Base-by-base conservation (phyloP, 1,284 basidiomycete genomes). In the Dichomitus squalens region DNA sequence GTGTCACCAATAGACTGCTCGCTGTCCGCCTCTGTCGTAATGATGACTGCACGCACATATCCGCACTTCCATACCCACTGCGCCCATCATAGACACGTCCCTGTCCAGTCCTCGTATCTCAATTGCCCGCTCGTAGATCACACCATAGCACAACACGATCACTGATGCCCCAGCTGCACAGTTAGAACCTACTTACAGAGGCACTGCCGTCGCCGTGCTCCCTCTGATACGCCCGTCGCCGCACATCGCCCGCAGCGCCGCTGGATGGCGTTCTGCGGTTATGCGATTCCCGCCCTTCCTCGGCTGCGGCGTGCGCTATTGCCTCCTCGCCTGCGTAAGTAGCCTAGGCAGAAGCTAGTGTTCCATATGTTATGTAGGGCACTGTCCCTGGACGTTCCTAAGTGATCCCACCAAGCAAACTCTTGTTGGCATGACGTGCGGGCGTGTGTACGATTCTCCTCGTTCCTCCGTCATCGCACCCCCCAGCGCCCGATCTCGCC, bases 361-460 rank as follows among this genome's bases (percentile, higher is more conserved):
- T n/a, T n/a, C n/a, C n/a, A 55, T 35, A 12, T 41, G 11, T n/a
- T 50, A 51, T 53, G 47, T 49, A 49, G 31, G 20, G 49, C 27
- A 21, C 33, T 39, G 60, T 56, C 53, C 57, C 60, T 61, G 51
- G 41, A 16, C 43, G 33, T 23, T 34, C 53, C 25, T 14, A 21
- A 53, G 35, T 53, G 55, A 55, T 54, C 41, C 25, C 44, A 56
- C 38, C 27, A 12, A 56, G 23, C 53, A 18, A 58, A 54, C 57
- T 49, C 40, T 62, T 48, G 52, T 59, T 62, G 60, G 55, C 60
- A 59, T 62, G 57, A 59, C 57, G 52, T 52, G 49, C 18, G 9
- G 34, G 27, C 46, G 52, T 47, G 55, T 25, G 36, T 44, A 44
- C 33, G 31, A 51, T 27, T 36, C 48, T 52, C 16, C 36, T 49